Percentiles rank a stretch among this genome's conserved stretches.
Evolutionary conservation across 495 filamentous ascomycete species (phyloP).

Genomic region (Aspergillus incahuasiensis): DNA sequence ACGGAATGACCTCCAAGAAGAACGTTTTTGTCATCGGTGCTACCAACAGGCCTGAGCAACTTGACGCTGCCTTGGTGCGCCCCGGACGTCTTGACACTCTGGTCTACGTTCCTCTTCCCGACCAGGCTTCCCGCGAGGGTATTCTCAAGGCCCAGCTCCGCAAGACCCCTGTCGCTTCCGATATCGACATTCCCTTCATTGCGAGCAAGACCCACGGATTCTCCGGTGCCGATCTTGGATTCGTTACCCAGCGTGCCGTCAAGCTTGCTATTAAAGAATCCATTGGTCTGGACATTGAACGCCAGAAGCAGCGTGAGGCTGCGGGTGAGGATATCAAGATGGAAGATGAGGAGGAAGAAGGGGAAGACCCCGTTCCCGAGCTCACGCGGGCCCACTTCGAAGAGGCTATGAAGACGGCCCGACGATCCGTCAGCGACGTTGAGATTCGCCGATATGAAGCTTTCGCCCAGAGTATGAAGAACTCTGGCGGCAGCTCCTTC

Average conservation of each 20-base stretch:
- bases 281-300: slow-evolving; percentile 85
- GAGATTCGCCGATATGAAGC: slow-evolving; percentile 98
- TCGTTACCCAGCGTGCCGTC: slow-evolving; percentile 97
- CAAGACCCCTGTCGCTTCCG: slow-evolving; percentile 88
- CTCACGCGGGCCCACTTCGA: slow-evolving; percentile 96
- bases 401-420: slow-evolving; percentile 92
- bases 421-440: slow-evolving; percentile 90
- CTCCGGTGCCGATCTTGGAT: slow-evolving; percentile 98
- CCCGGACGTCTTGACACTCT: slow-evolving; percentile 97
- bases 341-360: slow-evolving; percentile 73
- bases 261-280: slow-evolving; percentile 99
- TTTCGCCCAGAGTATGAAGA: slow-evolving; percentile 98
- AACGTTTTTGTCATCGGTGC: slow-evolving; percentile 99
- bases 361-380: slow-evolving; percentile 92
- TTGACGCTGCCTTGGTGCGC: slow-evolving; percentile 95
- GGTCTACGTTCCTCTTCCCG: slow-evolving; percentile 94
- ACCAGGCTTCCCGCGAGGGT: slow-evolving; percentile 76
- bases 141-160: slow-evolving; percentile 96
- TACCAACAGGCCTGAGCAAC: slow-evolving; percentile 96
- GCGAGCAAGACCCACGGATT: slow-evolving; percentile 97
- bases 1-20: slow-evolving; percentile 99
- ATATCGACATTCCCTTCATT: slow-evolving; percentile 87
- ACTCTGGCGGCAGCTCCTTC: slow-evolving; percentile 86
- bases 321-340: slow-evolving; percentile 74
- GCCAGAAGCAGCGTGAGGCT: slow-evolving; percentile 80